Conservation (phyloP, 2,329 filamentous ascomycete species). For the Zymoseptoria pseudotritici region DNA sequence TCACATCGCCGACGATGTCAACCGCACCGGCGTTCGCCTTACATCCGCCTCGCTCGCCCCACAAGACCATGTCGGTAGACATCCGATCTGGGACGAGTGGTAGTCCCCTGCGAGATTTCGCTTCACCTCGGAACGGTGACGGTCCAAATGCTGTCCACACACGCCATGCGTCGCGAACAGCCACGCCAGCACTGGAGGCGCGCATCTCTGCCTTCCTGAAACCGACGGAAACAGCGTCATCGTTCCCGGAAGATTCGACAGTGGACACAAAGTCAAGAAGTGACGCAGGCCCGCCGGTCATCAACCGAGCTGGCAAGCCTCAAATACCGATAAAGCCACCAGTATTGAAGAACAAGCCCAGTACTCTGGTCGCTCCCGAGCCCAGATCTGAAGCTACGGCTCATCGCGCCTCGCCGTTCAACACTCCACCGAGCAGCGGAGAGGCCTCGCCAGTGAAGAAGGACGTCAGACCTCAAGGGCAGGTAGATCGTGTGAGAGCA, state of each 20-base stretch:
- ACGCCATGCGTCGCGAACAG: constrained; percentile 33
- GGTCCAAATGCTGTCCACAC: constrained; percentile 26
- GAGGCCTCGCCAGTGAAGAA: constrained; percentile 40
- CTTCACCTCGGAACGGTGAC: constrained; percentile 13
- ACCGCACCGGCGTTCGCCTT: constrained; percentile 60
- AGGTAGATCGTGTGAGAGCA: constrained; percentile 4
- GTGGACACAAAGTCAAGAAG: constrained; percentile 9
- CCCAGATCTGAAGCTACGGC: constrained; percentile 35
- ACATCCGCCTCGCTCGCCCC: constrained; percentile 63
- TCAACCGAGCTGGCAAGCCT: constrained; percentile 75
- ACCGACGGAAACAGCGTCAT: constrained; percentile 13
- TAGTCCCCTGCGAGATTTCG: constrained; percentile 14
- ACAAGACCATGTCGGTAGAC: constrained; percentile 14
- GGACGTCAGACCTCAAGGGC: neutral
- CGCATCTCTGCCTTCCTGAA: constrained; percentile 31
- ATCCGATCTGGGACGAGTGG: constrained; percentile 7
- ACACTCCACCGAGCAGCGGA: constrained; percentile 70
- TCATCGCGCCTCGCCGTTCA: constrained; percentile 67
- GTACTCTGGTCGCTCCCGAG: constrained; percentile 30
- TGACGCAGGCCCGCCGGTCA: constrained; percentile 57
- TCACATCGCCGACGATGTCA: constrained; percentile 38
- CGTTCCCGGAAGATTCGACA: constrained; percentile 1
- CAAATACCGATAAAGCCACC: constrained; percentile 45
- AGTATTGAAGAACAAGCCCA: constrained; percentile 18
- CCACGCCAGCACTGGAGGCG: constrained; percentile 36